Percentiles rank a stretch among this genome's conserved stretches.
These are phyloP conservation scores for Schizothecium vesticola DNA, from an alignment of 495 filamentous ascomycete genomes.

Conservation along the genomic window DNA sequence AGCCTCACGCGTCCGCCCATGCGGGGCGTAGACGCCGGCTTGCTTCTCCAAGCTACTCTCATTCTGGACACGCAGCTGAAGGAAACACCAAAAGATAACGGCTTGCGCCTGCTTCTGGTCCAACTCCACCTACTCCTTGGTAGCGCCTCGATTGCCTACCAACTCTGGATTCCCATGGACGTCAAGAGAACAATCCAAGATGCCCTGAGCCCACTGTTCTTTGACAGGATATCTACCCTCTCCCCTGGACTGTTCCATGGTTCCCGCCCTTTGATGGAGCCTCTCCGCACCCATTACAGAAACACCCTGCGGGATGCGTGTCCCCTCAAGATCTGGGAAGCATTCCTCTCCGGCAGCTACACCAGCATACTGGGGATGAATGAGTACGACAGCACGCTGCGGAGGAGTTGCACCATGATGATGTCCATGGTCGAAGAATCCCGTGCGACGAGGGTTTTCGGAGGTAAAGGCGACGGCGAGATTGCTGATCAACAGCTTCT, in stretches of 20 bases:
- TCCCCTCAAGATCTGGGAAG: conserved; percentile 38
- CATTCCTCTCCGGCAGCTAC: conserved; percentile 43
- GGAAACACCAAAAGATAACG: conserved; percentile 32
- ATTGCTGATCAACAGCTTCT: conserved; percentile 34
- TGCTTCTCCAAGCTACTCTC: conserved; percentile 42
- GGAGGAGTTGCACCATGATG: conserved; percentile 37
- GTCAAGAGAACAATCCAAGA: conserved; percentile 49
- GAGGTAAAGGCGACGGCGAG: conserved; percentile 30
- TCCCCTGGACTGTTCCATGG: conserved; percentile 41
- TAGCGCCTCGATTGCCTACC: conserved; percentile 35
- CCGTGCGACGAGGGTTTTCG: conserved; percentile 33
- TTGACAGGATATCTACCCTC: conserved; percentile 48
- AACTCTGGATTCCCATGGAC: conserved; percentile 39
- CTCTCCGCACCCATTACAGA: conserved; percentile 34
- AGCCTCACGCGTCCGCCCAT: conserved; percentile 22
- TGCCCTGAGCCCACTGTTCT: conserved; percentile 40
- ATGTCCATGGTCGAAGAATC: conserved; percentile 44
- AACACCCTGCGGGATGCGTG: conserved; percentile 29
- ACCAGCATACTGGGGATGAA: conserved; percentile 38
- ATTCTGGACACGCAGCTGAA: conserved; percentile 41
- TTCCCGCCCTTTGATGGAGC: conserved; percentile 27
- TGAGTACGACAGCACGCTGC: conserved; percentile 31
- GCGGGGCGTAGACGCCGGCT: conserved; percentile 23
- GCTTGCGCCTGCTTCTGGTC: conserved; percentile 39
- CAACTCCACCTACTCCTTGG: conserved; percentile 44